Conservation (phyloP, 2,329 filamentous ascomycete species). For the Microthyrium microscopicum region DNA sequence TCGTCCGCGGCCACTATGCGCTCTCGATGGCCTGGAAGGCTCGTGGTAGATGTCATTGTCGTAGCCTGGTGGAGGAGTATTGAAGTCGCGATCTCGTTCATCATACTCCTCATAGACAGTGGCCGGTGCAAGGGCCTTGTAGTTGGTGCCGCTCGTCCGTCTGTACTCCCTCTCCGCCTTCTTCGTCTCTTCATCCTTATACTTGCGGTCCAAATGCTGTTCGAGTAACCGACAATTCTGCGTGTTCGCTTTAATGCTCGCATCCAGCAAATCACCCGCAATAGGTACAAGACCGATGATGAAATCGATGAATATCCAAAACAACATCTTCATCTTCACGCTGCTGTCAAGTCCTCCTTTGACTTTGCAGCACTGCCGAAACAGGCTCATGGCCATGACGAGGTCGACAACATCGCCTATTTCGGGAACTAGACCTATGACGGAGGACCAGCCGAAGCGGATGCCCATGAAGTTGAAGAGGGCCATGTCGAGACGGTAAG, state of each 20-base stretch:
- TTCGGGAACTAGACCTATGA: constrained; percentile 71
- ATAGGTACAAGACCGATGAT: constrained; percentile 57
- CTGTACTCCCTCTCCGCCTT: constrained; percentile 3
- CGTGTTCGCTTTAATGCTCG: constrained; percentile 57
- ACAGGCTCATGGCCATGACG: constrained; percentile 57
- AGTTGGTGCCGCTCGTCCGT: constrained; percentile 15
- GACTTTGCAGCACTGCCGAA: constrained; percentile 54
- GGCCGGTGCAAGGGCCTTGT: constrained; percentile 23
- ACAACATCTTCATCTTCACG: constrained; percentile 54
- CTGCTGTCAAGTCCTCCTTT: constrained; percentile 55
- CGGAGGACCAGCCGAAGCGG: constrained; percentile 74
- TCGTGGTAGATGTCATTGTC: constrained; percentile 14
- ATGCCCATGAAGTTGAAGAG: constrained; percentile 70
- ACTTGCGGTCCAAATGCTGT: constrained; percentile 49
- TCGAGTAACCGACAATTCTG: constrained; percentile 58
- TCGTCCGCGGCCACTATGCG: too few species aligned
- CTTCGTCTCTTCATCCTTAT: constrained; percentile 27
- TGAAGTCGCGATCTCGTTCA: too few species aligned
- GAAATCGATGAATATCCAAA: constrained; percentile 65
- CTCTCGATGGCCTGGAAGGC: too few species aligned
- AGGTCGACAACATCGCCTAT: constrained; percentile 65
- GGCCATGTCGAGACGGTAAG: constrained; percentile 71
- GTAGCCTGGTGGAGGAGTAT: too few species aligned
- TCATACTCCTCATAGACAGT: constrained; percentile 30
- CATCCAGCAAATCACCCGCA: constrained; percentile 59